Percentiles rank a stretch among this genome's conserved stretches.
These are phyloP conservation scores for Cytospora piceae DNA, from an alignment of 2,329 filamentous ascomycete species.

Conservation along the genomic window DNA sequence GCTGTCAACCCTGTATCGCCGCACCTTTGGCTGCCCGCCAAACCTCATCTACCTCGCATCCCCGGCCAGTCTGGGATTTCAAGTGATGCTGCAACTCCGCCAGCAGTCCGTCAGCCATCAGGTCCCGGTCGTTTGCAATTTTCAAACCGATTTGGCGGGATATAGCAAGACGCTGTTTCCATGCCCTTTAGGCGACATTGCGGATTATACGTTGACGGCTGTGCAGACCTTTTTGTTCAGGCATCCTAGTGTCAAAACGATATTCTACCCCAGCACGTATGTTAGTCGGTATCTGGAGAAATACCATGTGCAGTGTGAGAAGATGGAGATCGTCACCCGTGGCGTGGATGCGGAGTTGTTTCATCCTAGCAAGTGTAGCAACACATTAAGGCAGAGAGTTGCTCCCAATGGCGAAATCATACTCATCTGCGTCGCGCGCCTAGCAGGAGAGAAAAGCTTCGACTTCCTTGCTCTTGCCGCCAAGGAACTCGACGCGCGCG, in stretches of 20 bases:
- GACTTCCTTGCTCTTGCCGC: constrained; percentile 65
- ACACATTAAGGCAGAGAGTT: constrained; percentile 55
- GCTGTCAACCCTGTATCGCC: constrained; percentile 62
- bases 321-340: constrained; percentile 64
- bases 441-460: constrained; percentile 73
- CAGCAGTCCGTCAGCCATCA: constrained; percentile 59
- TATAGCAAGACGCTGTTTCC: constrained; percentile 74
- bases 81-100: constrained; percentile 69
- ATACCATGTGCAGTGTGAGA: constrained; percentile 57
- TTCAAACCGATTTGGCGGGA: constrained; percentile 71
- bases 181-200: constrained; percentile 61
- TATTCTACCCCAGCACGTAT: constrained; percentile 71
- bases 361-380: constrained; percentile 55
- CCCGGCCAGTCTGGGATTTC: constrained; percentile 71
- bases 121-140: constrained; percentile 68
- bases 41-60: constrained; percentile 73
- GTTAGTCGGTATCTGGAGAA: constrained; percentile 64
- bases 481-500: constrained; percentile 55
- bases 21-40: constrained; percentile 61
- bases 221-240: constrained; percentile 71
- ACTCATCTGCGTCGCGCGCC: constrained; percentile 66
- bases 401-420: constrained; percentile 67
- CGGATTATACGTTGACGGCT: constrained; percentile 62
- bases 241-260: constrained; percentile 62
- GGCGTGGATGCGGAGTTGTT: constrained; percentile 69